Conservation (phyloP, 108 stramenopile species). For the Cyclotella sp. region DNA sequence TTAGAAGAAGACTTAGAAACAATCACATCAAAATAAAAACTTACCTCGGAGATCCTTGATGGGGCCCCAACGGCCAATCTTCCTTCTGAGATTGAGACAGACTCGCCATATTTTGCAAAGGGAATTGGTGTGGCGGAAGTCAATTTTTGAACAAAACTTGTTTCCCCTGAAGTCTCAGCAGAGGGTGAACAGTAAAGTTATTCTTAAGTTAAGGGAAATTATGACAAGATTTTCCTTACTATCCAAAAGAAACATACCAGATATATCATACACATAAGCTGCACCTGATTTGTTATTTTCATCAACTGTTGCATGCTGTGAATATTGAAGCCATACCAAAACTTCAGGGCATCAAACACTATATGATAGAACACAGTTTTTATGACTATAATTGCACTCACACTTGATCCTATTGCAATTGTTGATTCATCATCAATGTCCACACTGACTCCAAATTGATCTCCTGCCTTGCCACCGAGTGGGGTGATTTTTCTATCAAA, state of each 20-base stretch:
- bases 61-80: too few relatives aligned
- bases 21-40: too few relatives aligned
- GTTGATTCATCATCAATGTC: conserved; percentile 16
- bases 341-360: neutral
- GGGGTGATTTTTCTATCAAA: neutral
- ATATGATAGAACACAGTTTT: neutral
- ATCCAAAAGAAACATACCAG: neutral
- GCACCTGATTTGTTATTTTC: neutral
- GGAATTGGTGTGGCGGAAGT: too few relatives aligned
- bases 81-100: too few relatives aligned
- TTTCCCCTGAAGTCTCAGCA: neutral
- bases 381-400: neutral
- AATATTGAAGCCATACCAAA: neutral
- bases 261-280: neutral
- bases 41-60: too few relatives aligned
- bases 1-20: too few relatives aligned
- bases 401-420: conserved; percentile 4
- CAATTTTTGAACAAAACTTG: conserved; percentile 6
- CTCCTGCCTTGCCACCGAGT: conserved; percentile 1
- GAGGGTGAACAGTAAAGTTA: neutral
- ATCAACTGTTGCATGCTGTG: neutral
- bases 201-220: neutral
- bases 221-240: neutral
- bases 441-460: conserved; percentile 27
- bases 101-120: too few relatives aligned